Evolutionary conservation across 2,329 filamentous ascomycete species (phyloP), one percentile per base, ranked within the genome.

Genomic region (Chaetoscypha palmicola): DNA sequence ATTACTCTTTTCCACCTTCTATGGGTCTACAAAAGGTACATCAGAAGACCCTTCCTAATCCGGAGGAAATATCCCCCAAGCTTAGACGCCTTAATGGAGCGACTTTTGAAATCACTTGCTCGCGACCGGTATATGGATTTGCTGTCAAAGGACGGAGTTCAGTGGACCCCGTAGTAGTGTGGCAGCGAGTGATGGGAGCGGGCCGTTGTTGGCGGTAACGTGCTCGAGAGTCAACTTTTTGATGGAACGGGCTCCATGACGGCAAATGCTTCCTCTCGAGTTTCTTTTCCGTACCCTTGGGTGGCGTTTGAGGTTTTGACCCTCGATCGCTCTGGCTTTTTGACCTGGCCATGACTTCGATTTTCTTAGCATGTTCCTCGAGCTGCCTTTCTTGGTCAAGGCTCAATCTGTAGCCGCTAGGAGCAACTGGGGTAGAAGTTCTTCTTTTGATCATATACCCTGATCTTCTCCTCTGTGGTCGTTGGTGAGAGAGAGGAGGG

Each of bases 321-420:
- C 8, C 11, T 4, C 10, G 20, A 20, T 21, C 21, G 17, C 21
- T 21, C 12, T 12, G 16, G 16, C 19, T 37, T 19, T 38, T 31
- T 2, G 26, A 31, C 26, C 40, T 38, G 8, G 24, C 7, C 8
- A 39, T n/a, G 7, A 20, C 32, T 19, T 57, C 53, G 10, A 53
- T 52, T 37, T 47, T 52, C 10, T 43, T 45, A 17, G 49, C 40
- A 39, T 56, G 50, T 14, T 54, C 54, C 5, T 58, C 53, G 14
- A 53, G 20, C 4, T 31, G 52, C 17, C 43, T 40, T 11, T 53
- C 51, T 9, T 46, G 16, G 9, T 54, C 49, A 11, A 47, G 38
- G 11, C 34, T 40, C 12, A 45, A 34, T 14, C 16, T 14, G 31
- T 41, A 40, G 10, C 50, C 49, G 14, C 39, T 55, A 1, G 52